A percentile compares a stretch with the other conserved stretches of the same genome.
Evolutionary conservation across 768 basidiomycete species (phyloP).

Genomic region (Pulveroboletus sp.): DNA sequence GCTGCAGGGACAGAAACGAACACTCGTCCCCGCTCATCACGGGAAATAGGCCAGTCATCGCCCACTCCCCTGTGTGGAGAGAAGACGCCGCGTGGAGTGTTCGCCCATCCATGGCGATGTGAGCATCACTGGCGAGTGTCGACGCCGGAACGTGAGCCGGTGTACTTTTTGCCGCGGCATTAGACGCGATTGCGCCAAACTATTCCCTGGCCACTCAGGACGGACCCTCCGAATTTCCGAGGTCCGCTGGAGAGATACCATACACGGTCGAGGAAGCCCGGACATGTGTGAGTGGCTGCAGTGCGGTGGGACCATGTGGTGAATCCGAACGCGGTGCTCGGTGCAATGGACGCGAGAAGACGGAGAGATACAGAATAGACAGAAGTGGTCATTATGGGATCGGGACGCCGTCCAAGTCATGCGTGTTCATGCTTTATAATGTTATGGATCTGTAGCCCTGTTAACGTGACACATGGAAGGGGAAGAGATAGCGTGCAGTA

Average conservation of each 20-base stretch:
- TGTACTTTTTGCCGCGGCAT: conserved; percentile 38
- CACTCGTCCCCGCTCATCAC: conserved; percentile 24
- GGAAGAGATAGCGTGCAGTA: conserved; percentile 45
- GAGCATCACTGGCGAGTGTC: background rate
- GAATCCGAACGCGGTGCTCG: conserved; percentile 28
- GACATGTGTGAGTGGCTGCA: conserved; percentile 20
- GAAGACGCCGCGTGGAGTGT: conserved; percentile 14
- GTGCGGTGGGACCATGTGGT: conserved; percentile 12
- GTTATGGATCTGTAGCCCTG: conserved; percentile 25
- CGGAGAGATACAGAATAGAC: conserved; percentile 57
- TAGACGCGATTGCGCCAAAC: conserved; percentile 54
- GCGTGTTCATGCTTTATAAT: conserved; percentile 23
- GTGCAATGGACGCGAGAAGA: conserved; percentile 53
- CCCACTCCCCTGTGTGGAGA: conserved; percentile 14
- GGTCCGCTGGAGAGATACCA: conserved; percentile 41
- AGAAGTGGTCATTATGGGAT: conserved; percentile 31
- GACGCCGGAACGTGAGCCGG: conserved; percentile 12
- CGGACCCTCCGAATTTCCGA: conserved; percentile 52
- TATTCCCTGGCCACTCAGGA: conserved; percentile 63
- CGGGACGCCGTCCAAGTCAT: conserved; percentile 6
- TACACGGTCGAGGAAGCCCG: conserved; percentile 24
- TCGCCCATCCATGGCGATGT: conserved; percentile 6
- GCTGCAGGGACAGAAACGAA: conserved; percentile 49
- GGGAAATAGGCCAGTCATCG: conserved; percentile 11
- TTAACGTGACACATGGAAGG: conserved; percentile 33